Percentiles rank a stretch among this genome's conserved stretches.
Conservation (phyloP, 2,329 filamentous ascomycete species). For the Apiospora phragmitis region DNA sequence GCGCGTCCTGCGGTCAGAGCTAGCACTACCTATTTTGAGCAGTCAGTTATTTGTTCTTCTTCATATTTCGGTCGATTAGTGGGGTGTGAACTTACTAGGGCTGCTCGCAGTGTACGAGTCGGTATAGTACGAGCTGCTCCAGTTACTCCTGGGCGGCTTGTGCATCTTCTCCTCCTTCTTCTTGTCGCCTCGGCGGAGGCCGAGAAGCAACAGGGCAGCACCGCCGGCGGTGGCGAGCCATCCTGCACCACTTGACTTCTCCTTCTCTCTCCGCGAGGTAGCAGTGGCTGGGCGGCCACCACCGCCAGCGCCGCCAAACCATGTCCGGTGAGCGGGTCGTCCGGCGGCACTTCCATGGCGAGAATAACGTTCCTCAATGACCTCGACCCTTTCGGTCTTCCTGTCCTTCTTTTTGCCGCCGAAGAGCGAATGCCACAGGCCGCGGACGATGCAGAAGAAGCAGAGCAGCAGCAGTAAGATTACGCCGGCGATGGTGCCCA, state of each 20-base stretch:
- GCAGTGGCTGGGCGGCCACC: conserved; percentile 40
- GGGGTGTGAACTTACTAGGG: conserved; percentile 48
- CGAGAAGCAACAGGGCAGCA: conserved; percentile 55
- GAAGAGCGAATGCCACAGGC: conserved; percentile 59
- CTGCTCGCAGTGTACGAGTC: conserved; percentile 53
- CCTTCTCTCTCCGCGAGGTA: conserved; percentile 43
- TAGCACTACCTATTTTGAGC: conserved; percentile 43
- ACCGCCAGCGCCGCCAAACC: conserved; percentile 54
- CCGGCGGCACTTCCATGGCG: conserved; percentile 47
- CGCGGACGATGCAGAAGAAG: conserved; percentile 70
- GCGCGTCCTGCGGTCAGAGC: conserved; percentile 45
- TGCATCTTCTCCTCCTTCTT: conserved; percentile 41
- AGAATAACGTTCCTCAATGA: conserved; percentile 64
- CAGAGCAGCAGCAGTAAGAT: conserved; percentile 68
- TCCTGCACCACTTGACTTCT: conserved; percentile 44
- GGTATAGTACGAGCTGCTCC: conserved; percentile 53
- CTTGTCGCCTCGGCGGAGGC: conserved; percentile 47
- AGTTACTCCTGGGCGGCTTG: conserved; percentile 42
- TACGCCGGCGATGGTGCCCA: conserved; percentile 69
- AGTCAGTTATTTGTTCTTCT: conserved; percentile 19
- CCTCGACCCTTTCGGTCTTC: conserved; percentile 55
- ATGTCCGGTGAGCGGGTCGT: conserved; percentile 57
- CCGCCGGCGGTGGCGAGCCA: conserved; percentile 55
- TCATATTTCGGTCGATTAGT: conserved; percentile 10
- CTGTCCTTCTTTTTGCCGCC: conserved; percentile 53